phyloP scores from a whole-genome alignment of 306 rosid species.

The Phaseolus lunatus region DNA sequence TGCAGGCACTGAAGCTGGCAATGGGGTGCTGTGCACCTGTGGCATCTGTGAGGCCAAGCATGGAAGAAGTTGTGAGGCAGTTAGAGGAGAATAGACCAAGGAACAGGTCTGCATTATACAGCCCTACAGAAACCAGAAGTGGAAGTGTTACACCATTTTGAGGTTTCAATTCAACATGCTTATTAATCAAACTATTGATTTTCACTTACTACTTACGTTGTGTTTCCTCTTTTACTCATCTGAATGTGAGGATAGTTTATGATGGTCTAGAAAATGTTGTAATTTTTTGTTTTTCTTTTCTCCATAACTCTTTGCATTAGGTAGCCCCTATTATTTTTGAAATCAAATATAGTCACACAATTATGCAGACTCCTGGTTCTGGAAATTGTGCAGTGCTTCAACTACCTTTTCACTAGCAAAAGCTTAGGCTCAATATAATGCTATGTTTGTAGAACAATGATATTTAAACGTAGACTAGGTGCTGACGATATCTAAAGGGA shows the following conservation, averaged over 20 bases:
- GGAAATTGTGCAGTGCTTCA: slow-evolving; percentile 8
- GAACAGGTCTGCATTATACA: slow-evolving; percentile 94
- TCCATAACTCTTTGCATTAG: slow-evolving; percentile 28
- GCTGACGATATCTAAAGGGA: no score
- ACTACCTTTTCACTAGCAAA: no score
- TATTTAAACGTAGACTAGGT: no score
- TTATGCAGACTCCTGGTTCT: slow-evolving; percentile 23
- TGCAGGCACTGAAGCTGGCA: slow-evolving; percentile 92
- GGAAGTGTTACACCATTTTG: slow-evolving; percentile 95
- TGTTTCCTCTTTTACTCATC: slow-evolving; percentile 29
- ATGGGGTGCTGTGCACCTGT: slow-evolving; percentile 99
- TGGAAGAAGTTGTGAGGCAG: slow-evolving; percentile 97
- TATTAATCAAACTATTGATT: slow-evolving; percentile 45
- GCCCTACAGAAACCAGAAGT: slow-evolving; percentile 98
- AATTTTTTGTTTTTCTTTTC: background rate
- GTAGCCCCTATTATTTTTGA: slow-evolving; percentile 35
- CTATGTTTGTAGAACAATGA: no score
- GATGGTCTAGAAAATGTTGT: slow-evolving; percentile 38
- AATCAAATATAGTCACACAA: slow-evolving; percentile 41
- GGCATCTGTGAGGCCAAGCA: slow-evolving; percentile 88
- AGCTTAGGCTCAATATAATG: no score
- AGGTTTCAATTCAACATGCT: slow-evolving; percentile 45
- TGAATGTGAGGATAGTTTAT: slow-evolving; percentile 44
- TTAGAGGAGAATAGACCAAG: slow-evolving; percentile 99
- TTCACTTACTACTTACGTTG: slow-evolving; percentile 40